Conservation (phyloP, 345 rosid genomes). For the Eucalyptus polybractea region DNA sequence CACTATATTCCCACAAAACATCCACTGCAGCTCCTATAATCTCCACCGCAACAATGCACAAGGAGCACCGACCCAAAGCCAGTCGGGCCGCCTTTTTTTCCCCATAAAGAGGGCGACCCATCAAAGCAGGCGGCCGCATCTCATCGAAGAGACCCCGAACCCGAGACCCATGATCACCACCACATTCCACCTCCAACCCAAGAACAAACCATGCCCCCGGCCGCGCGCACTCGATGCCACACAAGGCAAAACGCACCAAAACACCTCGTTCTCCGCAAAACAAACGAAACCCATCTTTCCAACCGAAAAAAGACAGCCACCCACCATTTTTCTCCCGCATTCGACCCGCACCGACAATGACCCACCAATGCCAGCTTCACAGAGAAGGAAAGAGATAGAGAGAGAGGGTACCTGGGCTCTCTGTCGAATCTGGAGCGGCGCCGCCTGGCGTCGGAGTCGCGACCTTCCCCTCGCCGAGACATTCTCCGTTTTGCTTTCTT, state of each 20-base stretch:
- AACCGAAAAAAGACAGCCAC: neutral
- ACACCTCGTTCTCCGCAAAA: neutral
- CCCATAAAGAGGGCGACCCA: neutral
- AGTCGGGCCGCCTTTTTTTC: neutral
- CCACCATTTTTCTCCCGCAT: neutral
- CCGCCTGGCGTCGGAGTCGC: conserved; percentile 42
- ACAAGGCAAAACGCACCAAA: neutral
- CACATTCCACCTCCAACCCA: neutral
- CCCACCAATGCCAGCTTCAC: neutral
- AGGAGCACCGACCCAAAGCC: neutral
- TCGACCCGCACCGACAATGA: neutral
- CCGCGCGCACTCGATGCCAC: neutral
- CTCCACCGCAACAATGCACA: neutral
- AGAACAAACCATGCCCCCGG: neutral
- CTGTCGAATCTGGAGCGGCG: conserved; percentile 39
- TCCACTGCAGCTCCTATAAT: neutral
- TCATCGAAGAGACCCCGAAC: neutral
- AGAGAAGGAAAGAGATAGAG: neutral
- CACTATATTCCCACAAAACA: neutral
- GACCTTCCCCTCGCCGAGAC: conserved; percentile 48
- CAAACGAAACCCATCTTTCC: neutral
- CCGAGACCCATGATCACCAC: neutral
- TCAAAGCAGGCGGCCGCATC: neutral
- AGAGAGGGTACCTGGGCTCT: conserved; percentile 36
- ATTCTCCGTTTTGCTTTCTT: neutral